Conservation (phyloP, 2,329 filamentous ascomycete species). For the Rhinocladiella similis region DNA sequence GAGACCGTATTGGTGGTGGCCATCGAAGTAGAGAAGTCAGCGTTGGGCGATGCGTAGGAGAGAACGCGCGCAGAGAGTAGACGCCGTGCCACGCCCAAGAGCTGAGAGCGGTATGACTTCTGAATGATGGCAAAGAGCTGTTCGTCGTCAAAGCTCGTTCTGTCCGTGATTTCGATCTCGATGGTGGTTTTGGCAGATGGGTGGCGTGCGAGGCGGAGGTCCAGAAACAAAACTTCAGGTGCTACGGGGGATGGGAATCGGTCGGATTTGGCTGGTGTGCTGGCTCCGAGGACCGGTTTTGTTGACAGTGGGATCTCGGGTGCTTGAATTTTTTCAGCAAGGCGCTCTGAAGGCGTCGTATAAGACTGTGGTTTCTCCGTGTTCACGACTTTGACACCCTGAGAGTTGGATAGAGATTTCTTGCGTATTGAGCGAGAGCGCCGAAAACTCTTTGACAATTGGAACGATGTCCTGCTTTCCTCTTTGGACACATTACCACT, state of each 20-base stretch:
- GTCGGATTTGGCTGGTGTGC: conserved; percentile 16
- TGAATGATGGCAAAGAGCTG: conserved; percentile 28
- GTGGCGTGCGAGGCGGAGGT: conserved; percentile 25
- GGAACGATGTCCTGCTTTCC: background rate
- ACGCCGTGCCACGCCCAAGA: conserved; percentile 20
- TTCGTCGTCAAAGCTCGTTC: conserved; percentile 29
- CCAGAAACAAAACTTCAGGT: conserved; percentile 28
- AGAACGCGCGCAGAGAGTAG: conserved; percentile 22
- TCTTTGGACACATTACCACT: background rate
- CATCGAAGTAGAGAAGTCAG: too few relatives aligned
- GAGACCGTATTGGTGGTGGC: conserved; percentile 1
- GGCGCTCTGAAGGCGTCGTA: too few relatives aligned
- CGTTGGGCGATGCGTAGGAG: conserved; percentile 6
- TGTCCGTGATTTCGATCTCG: conserved; percentile 25
- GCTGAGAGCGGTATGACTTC: conserved; percentile 17
- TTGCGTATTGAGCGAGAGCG: background rate
- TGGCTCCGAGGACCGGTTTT: conserved; percentile 2
- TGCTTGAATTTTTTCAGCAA: conserved; percentile 1
- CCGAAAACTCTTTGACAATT: background rate
- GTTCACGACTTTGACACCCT: background rate
- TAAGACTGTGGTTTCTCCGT: background rate
- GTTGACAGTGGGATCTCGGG: conserved; percentile 16
- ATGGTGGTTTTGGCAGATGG: conserved; percentile 15
- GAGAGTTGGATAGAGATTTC: background rate
- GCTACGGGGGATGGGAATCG: conserved; percentile 26